phyloP scores from a whole-genome alignment of 2,329 filamentous ascomycete species.

The Hortaea sp. region DNA sequence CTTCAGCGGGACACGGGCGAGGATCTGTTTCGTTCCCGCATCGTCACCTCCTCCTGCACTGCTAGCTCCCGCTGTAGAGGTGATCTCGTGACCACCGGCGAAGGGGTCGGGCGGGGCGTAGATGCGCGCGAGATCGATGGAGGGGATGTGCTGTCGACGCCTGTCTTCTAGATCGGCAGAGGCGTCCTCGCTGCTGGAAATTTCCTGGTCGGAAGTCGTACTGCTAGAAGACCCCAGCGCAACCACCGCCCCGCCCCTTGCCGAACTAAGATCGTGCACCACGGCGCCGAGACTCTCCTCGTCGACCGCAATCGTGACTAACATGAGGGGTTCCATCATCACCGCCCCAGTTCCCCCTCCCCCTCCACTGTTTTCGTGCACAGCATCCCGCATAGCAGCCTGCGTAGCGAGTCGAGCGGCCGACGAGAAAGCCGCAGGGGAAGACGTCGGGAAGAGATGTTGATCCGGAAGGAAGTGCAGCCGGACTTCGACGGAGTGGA shows the following conservation, averaged over 20 bases:
- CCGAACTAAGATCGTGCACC: conserved; percentile 68
- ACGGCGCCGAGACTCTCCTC: conserved; percentile 72
- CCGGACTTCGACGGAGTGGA: conserved; percentile 64
- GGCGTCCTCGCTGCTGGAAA: no score
- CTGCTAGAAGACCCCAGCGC: conserved; percentile 47
- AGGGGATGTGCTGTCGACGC: no score
- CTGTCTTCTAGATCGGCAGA: no score
- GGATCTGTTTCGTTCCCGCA: conserved; percentile 46
- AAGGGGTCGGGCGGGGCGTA: conserved; percentile 88
- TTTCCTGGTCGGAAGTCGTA: background rate
- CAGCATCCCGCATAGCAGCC: conserved; percentile 51
- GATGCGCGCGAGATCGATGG: conserved; percentile 62
- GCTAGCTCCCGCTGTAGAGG: no score
- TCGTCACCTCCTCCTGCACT: conserved; percentile 5
- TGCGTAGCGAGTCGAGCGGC: conserved; percentile 60
- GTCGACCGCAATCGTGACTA: conserved; percentile 73
- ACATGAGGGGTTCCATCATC: conserved; percentile 91
- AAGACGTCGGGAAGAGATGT: conserved; percentile 59
- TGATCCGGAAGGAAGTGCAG: conserved; percentile 48
- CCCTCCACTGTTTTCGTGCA: conserved; percentile 34
- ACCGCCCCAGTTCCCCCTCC: conserved; percentile 43
- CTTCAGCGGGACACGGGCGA: conserved; percentile 81
- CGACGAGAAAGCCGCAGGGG: conserved; percentile 56
- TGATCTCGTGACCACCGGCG: conserved; percentile 19
- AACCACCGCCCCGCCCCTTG: conserved; percentile 63